Evolutionary conservation across 495 filamentous ascomycete genomes (phyloP).

Genomic region (Aspergillus conjunctus): DNA sequence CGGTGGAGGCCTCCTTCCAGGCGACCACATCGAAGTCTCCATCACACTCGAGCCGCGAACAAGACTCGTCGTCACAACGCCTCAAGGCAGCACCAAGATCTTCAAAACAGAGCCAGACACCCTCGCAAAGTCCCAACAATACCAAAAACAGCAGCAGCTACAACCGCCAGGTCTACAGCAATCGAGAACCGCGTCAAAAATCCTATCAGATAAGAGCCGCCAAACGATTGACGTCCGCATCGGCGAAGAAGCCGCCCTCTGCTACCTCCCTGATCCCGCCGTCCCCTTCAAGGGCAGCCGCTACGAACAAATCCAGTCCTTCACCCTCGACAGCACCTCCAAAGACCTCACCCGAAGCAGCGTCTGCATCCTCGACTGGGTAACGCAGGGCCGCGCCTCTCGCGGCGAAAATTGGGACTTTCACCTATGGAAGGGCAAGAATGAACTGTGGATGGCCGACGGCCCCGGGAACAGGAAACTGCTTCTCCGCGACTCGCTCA

Average conservation of each 20-base stretch:
- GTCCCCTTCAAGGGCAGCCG: slow-evolving; percentile 81
- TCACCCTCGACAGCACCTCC: slow-evolving; percentile 64
- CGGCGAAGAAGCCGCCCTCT: slow-evolving; percentile 65
- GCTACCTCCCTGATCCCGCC: slow-evolving; percentile 90
- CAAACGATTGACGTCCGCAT: slow-evolving; percentile 71
- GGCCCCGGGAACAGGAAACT: slow-evolving; percentile 51
- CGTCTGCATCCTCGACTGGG: slow-evolving; percentile 89
- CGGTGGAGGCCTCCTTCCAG: slow-evolving; percentile 87
- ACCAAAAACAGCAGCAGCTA: slow-evolving; percentile 28
- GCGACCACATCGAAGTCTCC: slow-evolving; percentile 75
- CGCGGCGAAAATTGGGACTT: slow-evolving; percentile 91
- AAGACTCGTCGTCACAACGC: slow-evolving; percentile 78
- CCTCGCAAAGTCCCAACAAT: slow-evolving; percentile 36
- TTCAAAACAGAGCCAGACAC: slow-evolving; percentile 68
- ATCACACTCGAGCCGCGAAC: slow-evolving; percentile 65
- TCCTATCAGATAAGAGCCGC: slow-evolving; percentile 55
- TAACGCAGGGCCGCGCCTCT: slow-evolving; percentile 81
- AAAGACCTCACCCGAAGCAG: slow-evolving; percentile 44
- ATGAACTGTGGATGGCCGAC: slow-evolving; percentile 73
- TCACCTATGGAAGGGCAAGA: slow-evolving; percentile 71
- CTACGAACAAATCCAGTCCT: slow-evolving; percentile 81
- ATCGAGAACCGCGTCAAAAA: slow-evolving; percentile 25
- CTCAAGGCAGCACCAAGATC: slow-evolving; percentile 92
- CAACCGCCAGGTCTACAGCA: not conserved
- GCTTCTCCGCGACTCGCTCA: slow-evolving; percentile 77